phyloP scores from a whole-genome alignment of 139 green algal genomes.

The Chlorella sorokiniana region DNA sequence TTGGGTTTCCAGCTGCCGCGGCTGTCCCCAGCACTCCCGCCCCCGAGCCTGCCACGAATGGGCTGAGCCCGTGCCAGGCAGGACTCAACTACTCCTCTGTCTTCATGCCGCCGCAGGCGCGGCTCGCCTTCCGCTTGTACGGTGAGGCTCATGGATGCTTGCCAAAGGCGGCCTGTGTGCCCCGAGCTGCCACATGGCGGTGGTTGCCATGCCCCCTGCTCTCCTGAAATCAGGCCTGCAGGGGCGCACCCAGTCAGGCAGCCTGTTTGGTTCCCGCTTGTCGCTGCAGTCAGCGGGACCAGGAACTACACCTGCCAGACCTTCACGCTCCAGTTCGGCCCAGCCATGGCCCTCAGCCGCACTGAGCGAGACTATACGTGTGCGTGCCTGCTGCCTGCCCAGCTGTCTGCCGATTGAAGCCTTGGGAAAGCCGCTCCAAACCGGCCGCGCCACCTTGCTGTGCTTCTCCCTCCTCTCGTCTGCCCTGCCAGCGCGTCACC shows the following conservation, averaged over 20 bases:
- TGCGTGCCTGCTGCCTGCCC: neutral
- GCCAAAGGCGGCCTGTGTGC: neutral
- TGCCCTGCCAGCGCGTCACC: neutral
- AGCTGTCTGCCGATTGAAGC: no score
- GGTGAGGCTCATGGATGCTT: neutral
- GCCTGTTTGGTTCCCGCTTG: neutral
- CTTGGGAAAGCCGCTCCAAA: no score
- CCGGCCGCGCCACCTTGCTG: no score
- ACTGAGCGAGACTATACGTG: neutral
- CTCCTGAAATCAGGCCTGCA: no score
- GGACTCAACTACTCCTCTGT: neutral
- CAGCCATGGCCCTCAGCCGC: neutral
- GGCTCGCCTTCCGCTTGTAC: neutral
- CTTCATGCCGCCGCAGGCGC: constrained; percentile 1
- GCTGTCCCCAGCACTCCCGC: no score
- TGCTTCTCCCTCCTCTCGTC: no score
- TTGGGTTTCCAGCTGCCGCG: neutral
- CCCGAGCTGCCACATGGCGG: neutral
- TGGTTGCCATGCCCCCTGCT: no score
- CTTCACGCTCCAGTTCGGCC: neutral
- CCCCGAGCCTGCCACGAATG: neutral
- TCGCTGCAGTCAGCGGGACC: neutral
- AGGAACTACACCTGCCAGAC: neutral
- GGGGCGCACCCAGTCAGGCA: no score
- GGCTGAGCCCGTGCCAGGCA: neutral